Evolutionary conservation across 768 basidiomycete species (phyloP), one percentile per base, ranked within the genome.

Genomic region (Grammothele lineata): DNA sequence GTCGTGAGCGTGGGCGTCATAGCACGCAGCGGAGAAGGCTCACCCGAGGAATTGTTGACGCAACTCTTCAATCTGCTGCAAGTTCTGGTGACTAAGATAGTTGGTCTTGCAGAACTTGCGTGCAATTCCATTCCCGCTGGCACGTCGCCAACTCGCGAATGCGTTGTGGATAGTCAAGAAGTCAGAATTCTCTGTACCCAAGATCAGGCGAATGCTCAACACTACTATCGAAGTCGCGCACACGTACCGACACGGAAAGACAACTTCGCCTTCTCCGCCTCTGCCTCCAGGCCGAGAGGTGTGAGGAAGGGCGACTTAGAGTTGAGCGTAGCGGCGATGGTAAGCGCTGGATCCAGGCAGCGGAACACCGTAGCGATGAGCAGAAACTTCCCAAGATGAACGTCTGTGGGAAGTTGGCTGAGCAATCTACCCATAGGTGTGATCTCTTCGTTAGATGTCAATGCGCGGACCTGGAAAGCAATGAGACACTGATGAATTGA

Each of bases 21-120:
- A 54, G 2, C 32, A 35, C 17, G 26, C 11, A 21, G 48, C 46
- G 34, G n/a, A 18, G 23, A 17, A 11, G 8, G 42, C 44, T 24
- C 38, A 59, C 55, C 59, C 57, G 6, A 64, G 56, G 53, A 63
- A 60, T 62, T 99, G 95, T 59, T 93, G 92, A 23, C 94, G 82
- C 27, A 97, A 75, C 60, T 97, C 95, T 64, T 98, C 95, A 24
- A 99, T 95, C 66, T 96, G 92, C 67, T 92, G 85, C 40, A 99
- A 70, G 61, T 92, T 97, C 83, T 92, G 91, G 55, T 92, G 81
- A 53, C 88, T 92, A 27, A 95, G 70, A 55, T 80, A 94, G 60
- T 88, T 88, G 38, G 68, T 70, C 56, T 81, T 76, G 65, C 92
- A 94, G 61, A 93, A 93, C 45, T 85, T 81, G 46, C 82, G 74